Percentiles rank a stretch among this genome's conserved stretches.
phyloP scores from a whole-genome alignment of 2,329 filamentous ascomycete genomes.

The Fonsecaea erecta region DNA sequence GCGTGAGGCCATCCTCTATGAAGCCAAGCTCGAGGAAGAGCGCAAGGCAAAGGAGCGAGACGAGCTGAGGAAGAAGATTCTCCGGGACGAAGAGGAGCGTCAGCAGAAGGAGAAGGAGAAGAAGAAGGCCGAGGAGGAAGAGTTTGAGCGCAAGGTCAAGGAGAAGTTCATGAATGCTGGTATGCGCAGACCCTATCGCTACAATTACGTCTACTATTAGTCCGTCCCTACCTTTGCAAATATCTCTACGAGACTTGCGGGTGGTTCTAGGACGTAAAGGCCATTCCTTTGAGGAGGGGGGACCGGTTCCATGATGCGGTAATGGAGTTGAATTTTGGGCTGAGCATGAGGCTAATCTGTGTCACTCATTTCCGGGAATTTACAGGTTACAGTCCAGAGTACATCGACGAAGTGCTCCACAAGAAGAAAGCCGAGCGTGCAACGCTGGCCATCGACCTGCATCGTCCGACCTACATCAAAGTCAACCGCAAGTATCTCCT shows the following conservation, averaged over 20 bases:
- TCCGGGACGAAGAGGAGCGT: conserved; percentile 41
- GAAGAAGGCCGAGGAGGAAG: conserved; percentile 56
- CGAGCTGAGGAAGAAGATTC: conserved; percentile 37
- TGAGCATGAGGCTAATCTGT: conserved; percentile 20
- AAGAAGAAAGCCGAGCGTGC: conserved; percentile 44
- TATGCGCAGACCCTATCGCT: conserved; percentile 20
- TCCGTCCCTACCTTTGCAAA: not conserved
- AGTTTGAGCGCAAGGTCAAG: conserved; percentile 52
- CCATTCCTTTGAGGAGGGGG: conserved; percentile 1
- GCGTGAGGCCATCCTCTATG: conserved; percentile 37
- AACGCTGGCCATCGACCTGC: conserved; percentile 36
- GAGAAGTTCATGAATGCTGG: conserved; percentile 42
- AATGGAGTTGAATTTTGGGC: conserved; percentile 6
- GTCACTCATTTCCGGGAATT: conserved; percentile 29
- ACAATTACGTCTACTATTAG: conserved; percentile 16
- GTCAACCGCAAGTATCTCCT: conserved; percentile 53
- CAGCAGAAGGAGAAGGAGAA: conserved; percentile 55
- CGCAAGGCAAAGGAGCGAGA: conserved; percentile 37
- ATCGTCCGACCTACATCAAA: conserved; percentile 51
- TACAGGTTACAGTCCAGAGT: conserved; percentile 46
- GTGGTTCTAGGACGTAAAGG: not conserved
- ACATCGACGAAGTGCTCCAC: conserved; percentile 49
- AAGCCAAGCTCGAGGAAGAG: conserved; percentile 37
- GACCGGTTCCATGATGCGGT: not conserved
- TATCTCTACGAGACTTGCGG: not conserved